Conservation (phyloP, 208 protist genomes). For the Herpetomonas muscarum region DNA sequence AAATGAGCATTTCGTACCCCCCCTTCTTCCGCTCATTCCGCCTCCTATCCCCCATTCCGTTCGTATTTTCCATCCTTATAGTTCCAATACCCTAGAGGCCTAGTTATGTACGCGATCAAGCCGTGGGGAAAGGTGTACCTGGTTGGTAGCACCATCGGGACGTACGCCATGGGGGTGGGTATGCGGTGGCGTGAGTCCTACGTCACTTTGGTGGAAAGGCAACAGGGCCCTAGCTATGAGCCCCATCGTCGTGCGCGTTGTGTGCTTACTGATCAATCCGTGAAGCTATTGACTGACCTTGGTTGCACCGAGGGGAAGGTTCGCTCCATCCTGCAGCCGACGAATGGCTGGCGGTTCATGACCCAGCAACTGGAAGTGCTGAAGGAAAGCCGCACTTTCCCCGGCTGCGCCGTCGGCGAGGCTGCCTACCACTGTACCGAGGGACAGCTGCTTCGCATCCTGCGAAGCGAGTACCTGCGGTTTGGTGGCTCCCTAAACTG, state of each 20-base stretch:
- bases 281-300: constrained; percentile 70
- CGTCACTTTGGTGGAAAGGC: constrained; percentile 62
- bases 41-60: no score
- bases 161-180: constrained; percentile 77
- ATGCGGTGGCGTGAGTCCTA: constrained; percentile 85
- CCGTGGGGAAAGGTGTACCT: constrained; percentile 78
- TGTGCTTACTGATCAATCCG: constrained; percentile 57
- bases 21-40: no score
- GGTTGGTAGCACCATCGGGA: constrained; percentile 58
- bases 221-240: constrained; percentile 46
- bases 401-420: constrained; percentile 66
- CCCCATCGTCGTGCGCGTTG: constrained; percentile 33
- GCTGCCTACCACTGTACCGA: constrained; percentile 64
- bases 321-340: constrained; percentile 34
- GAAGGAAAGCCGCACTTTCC: constrained; percentile 46
- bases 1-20: no score
- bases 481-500: constrained; percentile 70
- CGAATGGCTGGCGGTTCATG: constrained; percentile 64
- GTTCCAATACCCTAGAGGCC: no score
- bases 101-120: constrained; percentile 81
- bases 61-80: no score
- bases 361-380: constrained; percentile 34
- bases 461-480: constrained; percentile 70
- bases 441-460: constrained; percentile 46
- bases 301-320: constrained; percentile 54